These are phyloP conservation scores for Podila horticola DNA, from an alignment of 192 early-diverging fungal species.

Conservation along the genomic window DNA sequence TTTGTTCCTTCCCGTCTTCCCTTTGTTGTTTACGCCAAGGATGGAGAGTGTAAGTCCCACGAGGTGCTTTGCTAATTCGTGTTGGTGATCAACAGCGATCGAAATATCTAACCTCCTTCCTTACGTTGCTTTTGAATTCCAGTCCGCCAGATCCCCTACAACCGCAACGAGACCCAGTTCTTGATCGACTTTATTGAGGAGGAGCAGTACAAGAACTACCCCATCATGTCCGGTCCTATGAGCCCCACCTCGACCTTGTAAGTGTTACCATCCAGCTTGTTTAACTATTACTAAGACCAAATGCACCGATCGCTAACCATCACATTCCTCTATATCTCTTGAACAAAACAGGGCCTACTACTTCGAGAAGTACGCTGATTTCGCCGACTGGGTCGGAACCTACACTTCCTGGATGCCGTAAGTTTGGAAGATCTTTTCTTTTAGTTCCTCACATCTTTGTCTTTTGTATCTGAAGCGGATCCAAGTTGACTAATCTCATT, in stretches of 20 bases:
- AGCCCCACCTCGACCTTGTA: slow-evolving; percentile 44
- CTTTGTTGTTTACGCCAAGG: slow-evolving; percentile 44
- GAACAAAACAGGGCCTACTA: slow-evolving; percentile 10
- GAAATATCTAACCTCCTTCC: background rate
- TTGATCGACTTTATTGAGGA: slow-evolving; percentile 48
- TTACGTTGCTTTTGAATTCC: background rate
- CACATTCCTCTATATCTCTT: too few relatives aligned
- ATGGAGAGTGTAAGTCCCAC: slow-evolving; percentile 33
- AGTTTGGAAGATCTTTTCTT: background rate
- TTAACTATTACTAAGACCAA: background rate
- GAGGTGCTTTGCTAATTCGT: background rate
- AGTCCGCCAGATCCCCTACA: slow-evolving; percentile 51
- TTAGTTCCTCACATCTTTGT: background rate
- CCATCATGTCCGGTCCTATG: slow-evolving; percentile 32
- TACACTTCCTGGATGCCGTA: slow-evolving; percentile 54
- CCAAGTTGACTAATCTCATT: too few relatives aligned
- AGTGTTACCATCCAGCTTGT: background rate
- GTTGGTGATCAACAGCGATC: background rate
- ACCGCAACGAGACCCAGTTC: slow-evolving; percentile 45
- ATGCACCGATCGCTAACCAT: background rate
- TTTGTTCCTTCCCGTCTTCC: slow-evolving; percentile 48
- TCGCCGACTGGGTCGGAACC: slow-evolving; percentile 17
- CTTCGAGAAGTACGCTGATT: slow-evolving; percentile 38
- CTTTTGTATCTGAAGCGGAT: too few relatives aligned
- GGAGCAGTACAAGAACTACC: slow-evolving; percentile 38